Evolutionary conservation across 208 protist genomes (phyloP), one percentile per base, ranked within the genome.

Genomic region (Crithidia acanthocephali): DNA sequence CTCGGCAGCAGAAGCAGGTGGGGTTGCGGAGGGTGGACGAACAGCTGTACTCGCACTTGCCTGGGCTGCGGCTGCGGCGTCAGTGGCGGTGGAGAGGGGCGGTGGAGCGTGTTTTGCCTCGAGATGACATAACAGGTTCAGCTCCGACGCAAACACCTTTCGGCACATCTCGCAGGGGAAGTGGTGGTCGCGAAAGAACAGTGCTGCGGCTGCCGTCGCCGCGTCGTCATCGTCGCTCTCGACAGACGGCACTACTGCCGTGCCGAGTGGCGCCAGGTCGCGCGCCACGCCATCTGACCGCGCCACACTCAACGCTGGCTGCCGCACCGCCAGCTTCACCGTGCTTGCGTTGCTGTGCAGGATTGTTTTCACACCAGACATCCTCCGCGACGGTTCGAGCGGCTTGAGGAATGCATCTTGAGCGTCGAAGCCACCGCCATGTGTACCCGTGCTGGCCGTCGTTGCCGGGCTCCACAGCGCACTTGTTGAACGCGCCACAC

Each of bases 151-250:
- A 33, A 90, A 93, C 13, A 67, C 63, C 8, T 80, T 81, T 25
- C 48, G 58, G 72, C 92, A 97, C 73, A 97, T 68, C 80, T 97
- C 92, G 56, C 92, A 97, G 20, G 90, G 87, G 53, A 97, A 97
- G 66, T 84, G 50, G 18, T 45, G 53, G 2, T 85, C 85, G 33
- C 30, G 59, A 50, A 91, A 92, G 20, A 50, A 68, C 1, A 7
- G 23, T 5, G 11, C 7, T 4, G 10, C 16, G 13, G 60, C 37
- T 1, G 48, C 35, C 8, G 22, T 28, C 44, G 57, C 30, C 27
- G 25, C 51, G n/a, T 33, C 18, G 44, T 18, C 33, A 15, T 45
- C 33, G 16, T 48, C 9, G 6, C 13, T 13, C 18, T 48, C 35
- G 35, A 40, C 8, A 11, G 35, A 40, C 8, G 44, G 44, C 18